Conservation (phyloP, 1,139 yeast species). For the Kluyveromyces sp. region DNA sequence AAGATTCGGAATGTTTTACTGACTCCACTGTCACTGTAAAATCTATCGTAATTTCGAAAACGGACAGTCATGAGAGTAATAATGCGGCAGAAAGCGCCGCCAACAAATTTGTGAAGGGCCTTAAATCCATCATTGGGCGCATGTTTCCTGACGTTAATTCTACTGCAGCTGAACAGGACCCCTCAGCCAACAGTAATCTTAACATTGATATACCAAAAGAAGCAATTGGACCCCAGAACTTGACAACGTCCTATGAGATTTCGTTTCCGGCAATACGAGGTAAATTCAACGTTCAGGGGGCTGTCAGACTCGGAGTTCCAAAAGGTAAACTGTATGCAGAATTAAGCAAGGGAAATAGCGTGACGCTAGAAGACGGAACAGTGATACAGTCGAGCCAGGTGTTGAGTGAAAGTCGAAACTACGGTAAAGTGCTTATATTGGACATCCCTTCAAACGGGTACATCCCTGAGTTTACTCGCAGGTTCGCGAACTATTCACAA, state of each 20-base stretch:
- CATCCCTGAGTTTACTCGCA: conserved; percentile 30
- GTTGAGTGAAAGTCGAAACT: conserved; percentile 51
- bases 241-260: conserved; percentile 54
- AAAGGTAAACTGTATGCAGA: conserved; percentile 53
- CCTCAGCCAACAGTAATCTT: conserved; percentile 31
- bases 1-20: conserved; percentile 36
- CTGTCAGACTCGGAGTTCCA: conserved; percentile 61
- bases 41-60: conserved; percentile 38
- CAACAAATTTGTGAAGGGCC: conserved; percentile 14
- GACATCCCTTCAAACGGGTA: conserved; percentile 63
- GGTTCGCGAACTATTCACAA: conserved; percentile 20
- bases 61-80: neutral
- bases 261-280: conserved; percentile 69
- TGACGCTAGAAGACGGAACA: conserved; percentile 54
- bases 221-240: conserved; percentile 4
- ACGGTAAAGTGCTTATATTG: conserved; percentile 56
- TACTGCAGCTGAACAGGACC: conserved; percentile 25
- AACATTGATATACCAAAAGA: conserved; percentile 33
- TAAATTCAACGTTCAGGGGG: conserved; percentile 60
- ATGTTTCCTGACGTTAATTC: conserved; percentile 42
- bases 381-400: conserved; percentile 65
- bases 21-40: conserved; percentile 49
- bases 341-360: conserved; percentile 54
- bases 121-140: conserved; percentile 25
- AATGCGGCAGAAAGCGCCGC: conserved; percentile 13